These are phyloP conservation scores for Fusarium nurragi DNA, from an alignment of 2,329 filamentous ascomycete species.

Conservation along the genomic window DNA sequence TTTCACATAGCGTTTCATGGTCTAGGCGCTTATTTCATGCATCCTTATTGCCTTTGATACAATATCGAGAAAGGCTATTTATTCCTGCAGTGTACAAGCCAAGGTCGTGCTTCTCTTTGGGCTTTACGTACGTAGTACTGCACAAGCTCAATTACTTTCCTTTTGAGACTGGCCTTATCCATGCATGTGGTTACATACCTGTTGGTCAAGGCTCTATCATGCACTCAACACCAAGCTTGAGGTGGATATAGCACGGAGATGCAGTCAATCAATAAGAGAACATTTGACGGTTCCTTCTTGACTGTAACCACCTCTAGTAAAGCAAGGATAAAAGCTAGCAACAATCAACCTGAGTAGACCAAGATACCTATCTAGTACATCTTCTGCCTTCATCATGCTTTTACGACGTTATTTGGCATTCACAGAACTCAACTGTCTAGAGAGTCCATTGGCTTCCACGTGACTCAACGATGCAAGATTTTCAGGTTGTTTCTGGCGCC, in stretches of 20 bases:
- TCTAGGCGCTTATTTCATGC: constrained; percentile 17
- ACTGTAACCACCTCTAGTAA: not conserved
- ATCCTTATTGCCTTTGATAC: constrained; percentile 4
- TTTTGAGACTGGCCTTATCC: not conserved
- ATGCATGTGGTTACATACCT: constrained; percentile 1
- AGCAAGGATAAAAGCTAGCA: no score
- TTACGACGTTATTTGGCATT: not conserved
- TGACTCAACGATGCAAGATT: constrained; percentile 3
- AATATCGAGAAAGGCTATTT: not conserved
- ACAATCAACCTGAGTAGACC: no score
- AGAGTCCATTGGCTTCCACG: not conserved
- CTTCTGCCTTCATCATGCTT: no score
- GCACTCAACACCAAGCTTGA: constrained; percentile 1
- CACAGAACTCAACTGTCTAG: not conserved
- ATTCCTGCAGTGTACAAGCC: not conserved
- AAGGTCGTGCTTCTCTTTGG: not conserved
- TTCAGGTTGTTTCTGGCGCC: constrained; percentile 2
- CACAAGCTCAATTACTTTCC: constrained; percentile 7
- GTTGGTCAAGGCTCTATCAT: constrained; percentile 2
- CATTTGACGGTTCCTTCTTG: not conserved
- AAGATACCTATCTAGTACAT: no score
- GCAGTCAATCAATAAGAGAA: not conserved
- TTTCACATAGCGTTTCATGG: constrained; percentile 25
- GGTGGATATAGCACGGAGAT: constrained; percentile 24
- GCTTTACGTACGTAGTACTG: not conserved